Base-by-base conservation (phyloP, 2,329 filamentous ascomycete genomes). In the Chrysoporthe austroafricana region DNA sequence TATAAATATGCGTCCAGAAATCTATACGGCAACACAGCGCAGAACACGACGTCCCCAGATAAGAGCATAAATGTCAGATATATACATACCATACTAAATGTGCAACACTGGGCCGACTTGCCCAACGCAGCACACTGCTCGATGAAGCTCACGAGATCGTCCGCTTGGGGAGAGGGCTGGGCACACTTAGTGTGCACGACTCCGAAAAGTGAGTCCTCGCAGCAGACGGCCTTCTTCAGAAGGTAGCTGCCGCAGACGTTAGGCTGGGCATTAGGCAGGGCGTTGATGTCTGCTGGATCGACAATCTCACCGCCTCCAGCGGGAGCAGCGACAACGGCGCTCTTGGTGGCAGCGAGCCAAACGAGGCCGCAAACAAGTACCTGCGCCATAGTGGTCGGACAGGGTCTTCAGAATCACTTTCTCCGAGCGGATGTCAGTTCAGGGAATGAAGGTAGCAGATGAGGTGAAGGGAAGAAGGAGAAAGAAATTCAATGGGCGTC, bases 141-240 rank as follows among this genome's bases (percentile, higher is more conserved):
- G 46, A 52, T 9, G 32, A 63, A 63, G 1, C 1, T 8, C 2
- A 48, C 9, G 16, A 8, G 2, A 14, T 13, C 26, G 5, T 7
- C 9, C 2, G 61, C 48, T n/a, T 2, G 16, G 4, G 61, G 61
- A 26, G 21, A 54, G 18, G 61, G 61, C n/a, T 18, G 44, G 18
- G 50, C 9, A 44, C 61, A 63, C 4, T 48, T 48, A 18, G 46
- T 63, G 61, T 63, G 61, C 44, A 63, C 34, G 6, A 63, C 8
- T 2, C 61, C 61, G 18, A 63, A 34, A 5, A 54, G 6, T 6
- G 32, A 39, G 4, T 36, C 61, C 34, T 39, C 6, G 16, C 61
- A 63, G 61, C 61, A 64, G 26, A 59, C 2, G 43, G 52, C 63
- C 43, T 46, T 64, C 62, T 58, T 46, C 14, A 34, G 42, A 32